Conservation (phyloP, 176 grass and related monocot genomes). For the Ampelocalamus luodianensis region DNA sequence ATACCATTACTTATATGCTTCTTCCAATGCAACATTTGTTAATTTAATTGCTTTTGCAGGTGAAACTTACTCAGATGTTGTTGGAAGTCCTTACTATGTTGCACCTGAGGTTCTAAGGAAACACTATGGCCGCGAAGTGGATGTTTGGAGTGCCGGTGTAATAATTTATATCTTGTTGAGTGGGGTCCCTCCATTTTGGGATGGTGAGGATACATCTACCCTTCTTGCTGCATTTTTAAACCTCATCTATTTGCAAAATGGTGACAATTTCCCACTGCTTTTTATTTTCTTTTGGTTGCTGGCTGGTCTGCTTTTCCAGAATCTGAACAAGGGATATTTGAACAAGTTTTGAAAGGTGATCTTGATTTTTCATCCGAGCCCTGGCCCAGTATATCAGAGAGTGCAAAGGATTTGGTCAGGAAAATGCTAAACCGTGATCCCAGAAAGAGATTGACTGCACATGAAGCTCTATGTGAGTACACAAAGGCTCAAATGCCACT, state of each 20-base stretch:
- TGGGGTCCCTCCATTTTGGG: constrained; percentile 84
- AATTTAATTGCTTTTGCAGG: constrained; percentile 53
- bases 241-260: constrained; percentile 20
- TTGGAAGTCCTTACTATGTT: constrained; percentile 89
- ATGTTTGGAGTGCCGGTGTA: constrained; percentile 80
- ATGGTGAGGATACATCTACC: constrained; percentile 54
- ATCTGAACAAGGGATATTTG: constrained; percentile 80
- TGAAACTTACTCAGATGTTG: constrained; percentile 66
- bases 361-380: constrained; percentile 65
- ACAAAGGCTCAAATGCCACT: constrained; percentile 1
- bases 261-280: background rate
- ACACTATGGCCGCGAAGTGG: constrained; percentile 58
- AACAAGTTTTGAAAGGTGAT: constrained; percentile 65
- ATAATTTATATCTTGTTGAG: constrained; percentile 78
- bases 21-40: constrained; percentile 20
- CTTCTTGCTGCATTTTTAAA: constrained; percentile 6
- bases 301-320: constrained; percentile 44
- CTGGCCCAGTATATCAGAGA: constrained; percentile 71
- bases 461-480: constrained; percentile 72
- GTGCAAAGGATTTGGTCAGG: constrained; percentile 78
- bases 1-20: background rate
- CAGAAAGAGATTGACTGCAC: constrained; percentile 71
- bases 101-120: constrained; percentile 76
- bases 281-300: constrained; percentile 30
- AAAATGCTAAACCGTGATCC: constrained; percentile 68